Percentiles rank a stretch among this genome's conserved stretches.
These are phyloP conservation scores for Shiraia sp. DNA, from an alignment of 2,329 filamentous ascomycete species.

Conservation along the genomic window DNA sequence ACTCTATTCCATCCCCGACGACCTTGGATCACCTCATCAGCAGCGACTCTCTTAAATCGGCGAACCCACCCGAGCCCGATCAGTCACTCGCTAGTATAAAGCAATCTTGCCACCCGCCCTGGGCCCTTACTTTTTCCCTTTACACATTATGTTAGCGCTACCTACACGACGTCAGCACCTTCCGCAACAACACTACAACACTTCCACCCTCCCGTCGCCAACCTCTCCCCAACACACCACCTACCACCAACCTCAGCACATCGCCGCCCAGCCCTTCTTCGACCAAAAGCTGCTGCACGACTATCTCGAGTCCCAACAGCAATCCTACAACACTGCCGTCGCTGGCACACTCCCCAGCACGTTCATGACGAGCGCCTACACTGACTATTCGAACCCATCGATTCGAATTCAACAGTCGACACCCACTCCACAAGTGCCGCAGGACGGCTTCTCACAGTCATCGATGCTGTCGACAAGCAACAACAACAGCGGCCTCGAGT, in stretches of 20 bases:
- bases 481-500: slow-evolving; percentile 29
- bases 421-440: slow-evolving; percentile 39
- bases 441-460: slow-evolving; percentile 30
- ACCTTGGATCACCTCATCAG: slow-evolving; percentile 41
- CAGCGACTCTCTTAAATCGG: slow-evolving; percentile 24
- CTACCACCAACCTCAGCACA: slow-evolving; percentile 31
- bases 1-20: slow-evolving; percentile 31
- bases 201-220: slow-evolving; percentile 38
- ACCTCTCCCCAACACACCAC: slow-evolving; percentile 33
- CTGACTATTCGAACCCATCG: slow-evolving; percentile 41
- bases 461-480: slow-evolving; percentile 36
- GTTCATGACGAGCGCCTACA: slow-evolving; percentile 40
- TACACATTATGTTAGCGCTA: slow-evolving; percentile 43
- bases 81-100: slow-evolving; percentile 41
- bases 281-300: slow-evolving; percentile 43
- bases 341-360: slow-evolving; percentile 22
- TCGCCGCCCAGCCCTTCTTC: slow-evolving; percentile 30
- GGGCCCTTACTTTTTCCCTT: slow-evolving; percentile 33
- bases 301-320: slow-evolving; percentile 44
- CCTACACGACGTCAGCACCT: slow-evolving; percentile 44
- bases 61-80: slow-evolving; percentile 34
- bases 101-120: slow-evolving; percentile 42
- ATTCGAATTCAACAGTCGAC: slow-evolving; percentile 49
- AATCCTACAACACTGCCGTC: slow-evolving; percentile 24
- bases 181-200: slow-evolving; percentile 25